Conservation (phyloP, 2,329 filamentous ascomycete genomes). For the Corinectria fuckeliana region DNA sequence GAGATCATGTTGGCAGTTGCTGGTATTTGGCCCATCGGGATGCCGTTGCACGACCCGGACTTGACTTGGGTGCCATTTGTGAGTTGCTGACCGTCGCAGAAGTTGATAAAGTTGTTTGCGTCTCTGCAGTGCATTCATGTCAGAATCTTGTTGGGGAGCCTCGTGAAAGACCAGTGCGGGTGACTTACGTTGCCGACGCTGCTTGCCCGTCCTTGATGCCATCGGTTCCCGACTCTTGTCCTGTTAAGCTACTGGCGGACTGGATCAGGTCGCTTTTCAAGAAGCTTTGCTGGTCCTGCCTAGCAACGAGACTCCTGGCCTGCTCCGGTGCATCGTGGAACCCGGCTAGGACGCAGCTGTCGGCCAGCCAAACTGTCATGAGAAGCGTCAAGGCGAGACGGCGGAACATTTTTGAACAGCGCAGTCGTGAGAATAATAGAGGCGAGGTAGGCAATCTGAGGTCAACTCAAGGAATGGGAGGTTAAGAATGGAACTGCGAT, state of each 20-base stretch:
- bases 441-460: neutral
- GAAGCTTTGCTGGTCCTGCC: neutral
- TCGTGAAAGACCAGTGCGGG: neutral
- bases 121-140: constrained; percentile 49
- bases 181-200: neutral
- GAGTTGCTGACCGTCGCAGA: constrained; percentile 59
- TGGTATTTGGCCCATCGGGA: constrained; percentile 67
- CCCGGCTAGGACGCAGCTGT: neutral
- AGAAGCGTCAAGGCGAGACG: neutral
- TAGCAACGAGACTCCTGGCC: neutral
- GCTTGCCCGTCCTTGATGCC: neutral
- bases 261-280: neutral
- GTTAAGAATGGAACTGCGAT: neutral
- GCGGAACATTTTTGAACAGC: neutral
- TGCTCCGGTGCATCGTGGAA: neutral
- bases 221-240: neutral
- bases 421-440: neutral
- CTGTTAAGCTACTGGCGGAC: neutral
- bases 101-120: constrained; percentile 69
- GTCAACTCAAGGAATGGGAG: neutral
- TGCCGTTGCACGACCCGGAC: constrained; percentile 68
- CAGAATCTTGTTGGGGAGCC: neutral
- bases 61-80: constrained; percentile 67
- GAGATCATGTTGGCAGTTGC: constrained; percentile 62
- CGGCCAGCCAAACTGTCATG: neutral